A percentile compares a stretch with the other conserved stretches of the same genome.
Conservation (phyloP, 2,329 filamentous ascomycete genomes). For the Stemphylium vesicarium region DNA sequence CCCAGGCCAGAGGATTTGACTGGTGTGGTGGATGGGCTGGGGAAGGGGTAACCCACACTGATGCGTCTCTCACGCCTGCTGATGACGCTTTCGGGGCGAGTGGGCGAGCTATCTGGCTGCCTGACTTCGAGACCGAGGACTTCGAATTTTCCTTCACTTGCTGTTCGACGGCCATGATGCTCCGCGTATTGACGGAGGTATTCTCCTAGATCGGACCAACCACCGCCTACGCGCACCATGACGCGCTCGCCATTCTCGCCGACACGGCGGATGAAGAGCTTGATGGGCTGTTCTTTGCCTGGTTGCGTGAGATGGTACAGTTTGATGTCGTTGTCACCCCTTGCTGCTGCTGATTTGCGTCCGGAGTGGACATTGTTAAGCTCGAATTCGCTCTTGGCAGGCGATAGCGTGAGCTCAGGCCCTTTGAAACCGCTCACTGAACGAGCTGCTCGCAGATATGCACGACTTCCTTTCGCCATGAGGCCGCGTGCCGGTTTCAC, state of each 20-base stretch:
- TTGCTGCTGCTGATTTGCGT: slow-evolving; percentile 36
- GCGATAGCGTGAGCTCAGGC: slow-evolving; percentile 47
- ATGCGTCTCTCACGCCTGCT: slow-evolving; percentile 35
- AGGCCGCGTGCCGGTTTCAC: slow-evolving; percentile 38
- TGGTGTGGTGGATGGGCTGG: slow-evolving; percentile 40
- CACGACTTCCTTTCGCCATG: slow-evolving; percentile 36
- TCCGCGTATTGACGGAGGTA: slow-evolving; percentile 92
- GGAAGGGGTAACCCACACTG: slow-evolving; percentile 25
- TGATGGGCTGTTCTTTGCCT: slow-evolving; percentile 85
- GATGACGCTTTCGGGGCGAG: slow-evolving; percentile 37
- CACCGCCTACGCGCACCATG: slow-evolving; percentile 96
- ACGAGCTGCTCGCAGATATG: slow-evolving; percentile 41
- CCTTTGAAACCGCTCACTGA: slow-evolving; percentile 43
- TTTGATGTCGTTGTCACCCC: slow-evolving; percentile 71
- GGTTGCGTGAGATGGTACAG: slow-evolving; percentile 89
- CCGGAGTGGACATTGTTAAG: slow-evolving; percentile 31
- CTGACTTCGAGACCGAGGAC: slow-evolving; percentile 57
- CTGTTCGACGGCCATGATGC: slow-evolving; percentile 80
- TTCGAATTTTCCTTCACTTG: slow-evolving; percentile 63
- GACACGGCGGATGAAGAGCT: slow-evolving; percentile 90
- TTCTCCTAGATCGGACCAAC: slow-evolving; percentile 96
- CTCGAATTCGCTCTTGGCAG: slow-evolving; percentile 44
- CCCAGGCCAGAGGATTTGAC: slow-evolving; percentile 26
- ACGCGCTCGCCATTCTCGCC: slow-evolving; percentile 89
- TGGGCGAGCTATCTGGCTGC: slow-evolving; percentile 32